Conservation (phyloP, 2,329 filamentous ascomycete species). For the Fusarium longipes region DNA sequence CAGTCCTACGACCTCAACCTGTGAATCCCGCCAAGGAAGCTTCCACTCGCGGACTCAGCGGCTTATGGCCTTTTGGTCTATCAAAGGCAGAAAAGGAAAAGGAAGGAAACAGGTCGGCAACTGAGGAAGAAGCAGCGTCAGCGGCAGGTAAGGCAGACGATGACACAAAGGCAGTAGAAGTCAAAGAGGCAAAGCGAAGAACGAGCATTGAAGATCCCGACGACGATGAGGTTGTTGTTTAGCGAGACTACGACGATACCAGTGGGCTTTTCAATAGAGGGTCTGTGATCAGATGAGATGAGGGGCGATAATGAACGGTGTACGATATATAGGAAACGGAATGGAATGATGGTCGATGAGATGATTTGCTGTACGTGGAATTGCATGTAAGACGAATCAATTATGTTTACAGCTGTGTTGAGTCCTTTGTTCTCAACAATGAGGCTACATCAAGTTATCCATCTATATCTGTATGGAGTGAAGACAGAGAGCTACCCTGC, state of each 20-base stretch:
- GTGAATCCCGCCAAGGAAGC: conserved; percentile 62
- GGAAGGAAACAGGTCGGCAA: conserved; percentile 30
- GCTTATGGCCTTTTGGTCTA: conserved; percentile 68
- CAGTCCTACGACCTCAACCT: conserved; percentile 66
- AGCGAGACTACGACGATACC: conserved; percentile 37
- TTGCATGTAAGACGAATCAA: conserved; percentile 17
- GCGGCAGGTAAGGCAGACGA: conserved; percentile 47
- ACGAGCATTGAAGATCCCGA: conserved; percentile 71
- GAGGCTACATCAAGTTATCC: neutral
- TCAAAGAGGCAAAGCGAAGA: conserved; percentile 63
- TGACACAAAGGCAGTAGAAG: conserved; percentile 59
- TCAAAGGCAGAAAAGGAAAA: conserved; percentile 52
- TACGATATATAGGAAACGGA: conserved; percentile 25
- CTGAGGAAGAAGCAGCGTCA: conserved; percentile 39
- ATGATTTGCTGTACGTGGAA: conserved; percentile 28
- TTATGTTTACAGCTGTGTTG: neutral
- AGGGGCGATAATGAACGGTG: conserved; percentile 31
- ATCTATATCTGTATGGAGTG: neutral
- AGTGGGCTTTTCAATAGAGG: conserved; percentile 17
- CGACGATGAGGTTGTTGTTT: conserved; percentile 61
- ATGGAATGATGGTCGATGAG: neutral
- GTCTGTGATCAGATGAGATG: neutral
- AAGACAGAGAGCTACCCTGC: neutral
- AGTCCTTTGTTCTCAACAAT: neutral
- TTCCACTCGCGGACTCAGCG: conserved; percentile 57